phyloP scores from a whole-genome alignment of 768 basidiomycete species.

The Suillus americanus region DNA sequence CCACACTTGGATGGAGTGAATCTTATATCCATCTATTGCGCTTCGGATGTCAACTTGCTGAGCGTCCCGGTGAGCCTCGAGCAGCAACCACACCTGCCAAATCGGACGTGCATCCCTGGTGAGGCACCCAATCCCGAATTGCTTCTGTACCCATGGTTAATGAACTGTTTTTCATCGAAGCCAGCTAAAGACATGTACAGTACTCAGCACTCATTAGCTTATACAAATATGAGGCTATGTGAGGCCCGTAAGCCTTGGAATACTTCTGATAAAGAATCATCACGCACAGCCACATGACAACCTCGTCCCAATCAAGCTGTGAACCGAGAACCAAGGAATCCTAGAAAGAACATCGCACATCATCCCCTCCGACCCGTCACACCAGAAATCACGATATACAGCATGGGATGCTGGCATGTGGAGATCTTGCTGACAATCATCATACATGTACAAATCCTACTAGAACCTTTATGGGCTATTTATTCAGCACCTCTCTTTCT shows the following conservation, averaged over 20 bases:
- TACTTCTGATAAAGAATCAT: conserved; percentile 29
- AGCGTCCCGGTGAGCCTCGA: conserved; percentile 5
- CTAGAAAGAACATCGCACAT: conserved; percentile 21
- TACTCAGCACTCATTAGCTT: neutral
- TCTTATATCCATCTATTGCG: neutral
- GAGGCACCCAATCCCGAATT: neutral
- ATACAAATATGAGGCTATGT: conserved; percentile 2
- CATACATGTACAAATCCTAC: conserved; percentile 19
- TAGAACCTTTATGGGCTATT: conserved; percentile 29
- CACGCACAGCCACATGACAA: conserved; percentile 31
- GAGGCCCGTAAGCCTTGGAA: neutral
- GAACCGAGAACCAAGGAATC: conserved; percentile 14
- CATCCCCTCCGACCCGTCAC: conserved; percentile 15
- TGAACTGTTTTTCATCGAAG: conserved; percentile 3
- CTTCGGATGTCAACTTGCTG: neutral
- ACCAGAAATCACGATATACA: conserved; percentile 22
- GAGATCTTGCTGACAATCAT: conserved; percentile 19
- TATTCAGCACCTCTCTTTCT: conserved; percentile 28
- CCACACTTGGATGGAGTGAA: neutral
- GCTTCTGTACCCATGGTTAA: conserved; percentile 1
- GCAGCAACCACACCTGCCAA: neutral
- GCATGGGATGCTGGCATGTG: conserved; percentile 25
- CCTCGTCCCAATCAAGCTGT: conserved; percentile 17
- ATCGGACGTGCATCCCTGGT: neutral
- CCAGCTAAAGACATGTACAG: neutral